Percentiles rank a stretch among this genome's conserved stretches.
These are phyloP conservation scores for Cadophora luteo-olivacea DNA, from an alignment of 2,329 filamentous ascomycete genomes.

Conservation along the genomic window DNA sequence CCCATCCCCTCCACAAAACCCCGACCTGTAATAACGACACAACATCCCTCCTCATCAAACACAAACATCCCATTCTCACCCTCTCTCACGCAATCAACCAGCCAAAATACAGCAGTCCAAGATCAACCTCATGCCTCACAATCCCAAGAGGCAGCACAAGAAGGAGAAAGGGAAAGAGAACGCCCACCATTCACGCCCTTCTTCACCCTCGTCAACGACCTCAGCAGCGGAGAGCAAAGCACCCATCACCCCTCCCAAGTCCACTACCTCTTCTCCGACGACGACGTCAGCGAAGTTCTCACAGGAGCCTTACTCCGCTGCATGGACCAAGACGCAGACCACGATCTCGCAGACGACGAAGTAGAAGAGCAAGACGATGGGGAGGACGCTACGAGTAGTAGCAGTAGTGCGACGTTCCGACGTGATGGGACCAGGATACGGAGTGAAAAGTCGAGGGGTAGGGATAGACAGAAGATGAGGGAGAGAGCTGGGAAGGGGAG, in stretches of 20 bases:
- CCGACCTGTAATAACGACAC: slow-evolving; percentile 16
- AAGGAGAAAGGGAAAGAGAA: neutral
- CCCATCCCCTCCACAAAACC: neutral
- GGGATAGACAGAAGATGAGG: slow-evolving; percentile 15
- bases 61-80: slow-evolving; percentile 4
- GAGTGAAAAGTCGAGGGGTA: neutral
- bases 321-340: slow-evolving; percentile 9
- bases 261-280: slow-evolving; percentile 93
- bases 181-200: slow-evolving; percentile 71
- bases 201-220: slow-evolving; percentile 84
- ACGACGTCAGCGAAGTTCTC: slow-evolving; percentile 77
- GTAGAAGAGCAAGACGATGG: slow-evolving; percentile 3
- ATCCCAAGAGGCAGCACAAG: neutral
- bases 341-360: neutral
- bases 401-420: neutral
- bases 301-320: slow-evolving; percentile 63
- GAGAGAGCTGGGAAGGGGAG: neutral
- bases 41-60: neutral
- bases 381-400: slow-evolving; percentile 10
- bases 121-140: neutral
- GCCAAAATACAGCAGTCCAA: neutral
- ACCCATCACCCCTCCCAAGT: slow-evolving; percentile 80
- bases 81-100: neutral
- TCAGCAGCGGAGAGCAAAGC: slow-evolving; percentile 52
- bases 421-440: neutral